phyloP scores from a whole-genome alignment of 441 rosid species.

The Euphorbia celastroides region DNA sequence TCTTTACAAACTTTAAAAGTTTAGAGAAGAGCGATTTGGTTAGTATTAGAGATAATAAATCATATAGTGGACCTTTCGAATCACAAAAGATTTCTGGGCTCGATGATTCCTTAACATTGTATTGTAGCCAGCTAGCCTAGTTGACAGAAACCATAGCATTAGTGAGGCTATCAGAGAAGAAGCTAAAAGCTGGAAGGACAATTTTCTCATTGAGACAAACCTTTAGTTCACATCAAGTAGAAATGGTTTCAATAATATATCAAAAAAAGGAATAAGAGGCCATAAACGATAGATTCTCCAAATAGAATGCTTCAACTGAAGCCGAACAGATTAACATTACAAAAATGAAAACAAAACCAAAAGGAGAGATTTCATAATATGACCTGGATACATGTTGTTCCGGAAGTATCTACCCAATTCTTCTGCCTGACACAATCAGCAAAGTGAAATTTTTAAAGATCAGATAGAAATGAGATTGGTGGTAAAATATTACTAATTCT shows the following conservation, averaged over 20 bases:
- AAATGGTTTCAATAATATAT: neutral
- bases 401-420: constrained; percentile 97
- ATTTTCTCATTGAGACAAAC: too few relatives aligned
- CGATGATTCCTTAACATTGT: too few relatives aligned
- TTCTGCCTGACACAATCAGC: constrained; percentile 68
- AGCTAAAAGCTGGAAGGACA: too few relatives aligned
- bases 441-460: constrained; percentile 14
- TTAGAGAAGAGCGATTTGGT: too few relatives aligned
- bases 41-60: too few relatives aligned
- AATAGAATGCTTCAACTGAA: neutral
- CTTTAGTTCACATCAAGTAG: too few relatives aligned
- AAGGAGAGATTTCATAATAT: constrained; percentile 4
- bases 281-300: neutral
- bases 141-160: too few relatives aligned
- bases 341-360: neutral
- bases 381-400: constrained; percentile 99
- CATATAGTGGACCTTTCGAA: too few relatives aligned
- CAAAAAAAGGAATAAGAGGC: neutral
- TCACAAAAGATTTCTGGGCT: too few relatives aligned
- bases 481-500: neutral
- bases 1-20: too few relatives aligned
- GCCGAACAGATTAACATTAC: neutral
- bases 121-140: too few relatives aligned
- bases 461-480: neutral
- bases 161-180: too few relatives aligned